These are phyloP conservation scores for Xylariales sp. DNA, from an alignment of 2,329 filamentous ascomycete genomes.

Conservation along the genomic window DNA sequence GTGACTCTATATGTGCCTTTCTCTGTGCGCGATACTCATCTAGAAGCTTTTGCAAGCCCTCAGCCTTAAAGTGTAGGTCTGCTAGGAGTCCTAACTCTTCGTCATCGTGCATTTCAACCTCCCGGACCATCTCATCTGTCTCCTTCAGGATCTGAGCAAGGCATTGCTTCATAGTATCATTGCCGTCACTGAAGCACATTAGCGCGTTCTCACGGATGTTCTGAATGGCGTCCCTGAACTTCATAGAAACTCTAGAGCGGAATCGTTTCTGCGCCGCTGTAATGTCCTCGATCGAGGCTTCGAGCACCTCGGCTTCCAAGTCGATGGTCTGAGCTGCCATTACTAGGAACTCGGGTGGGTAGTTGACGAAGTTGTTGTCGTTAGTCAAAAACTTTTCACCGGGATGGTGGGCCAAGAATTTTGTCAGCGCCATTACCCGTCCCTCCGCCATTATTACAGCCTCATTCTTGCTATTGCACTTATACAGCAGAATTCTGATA, in stretches of 20 bases:
- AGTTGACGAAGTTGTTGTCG: not conserved
- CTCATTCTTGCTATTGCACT: not conserved
- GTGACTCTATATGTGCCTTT: too few species aligned
- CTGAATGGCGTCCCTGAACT: not conserved
- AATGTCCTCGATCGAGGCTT: not conserved
- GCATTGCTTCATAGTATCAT: not conserved
- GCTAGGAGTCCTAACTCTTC: not conserved
- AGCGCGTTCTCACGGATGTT: not conserved
- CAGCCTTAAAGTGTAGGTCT: not conserved
- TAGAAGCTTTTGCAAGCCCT: not conserved
- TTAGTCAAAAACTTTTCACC: not conserved
- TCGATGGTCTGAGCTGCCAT: not conserved
- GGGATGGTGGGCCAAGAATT: not conserved
- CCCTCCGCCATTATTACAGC: not conserved
- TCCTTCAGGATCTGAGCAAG: not conserved
- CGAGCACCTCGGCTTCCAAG: not conserved
- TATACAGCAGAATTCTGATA: not conserved
- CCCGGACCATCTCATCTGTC: not conserved
- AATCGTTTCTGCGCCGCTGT: not conserved
- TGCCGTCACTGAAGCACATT: not conserved
- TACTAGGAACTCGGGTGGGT: not conserved
- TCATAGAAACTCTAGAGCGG: not conserved
- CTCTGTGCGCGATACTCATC: not conserved
- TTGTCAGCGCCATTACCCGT: not conserved
- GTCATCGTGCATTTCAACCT: not conserved